These are phyloP conservation scores for Hysterium pulicare DNA, from an alignment of 2,329 filamentous ascomycete species.

Conservation along the genomic window DNA sequence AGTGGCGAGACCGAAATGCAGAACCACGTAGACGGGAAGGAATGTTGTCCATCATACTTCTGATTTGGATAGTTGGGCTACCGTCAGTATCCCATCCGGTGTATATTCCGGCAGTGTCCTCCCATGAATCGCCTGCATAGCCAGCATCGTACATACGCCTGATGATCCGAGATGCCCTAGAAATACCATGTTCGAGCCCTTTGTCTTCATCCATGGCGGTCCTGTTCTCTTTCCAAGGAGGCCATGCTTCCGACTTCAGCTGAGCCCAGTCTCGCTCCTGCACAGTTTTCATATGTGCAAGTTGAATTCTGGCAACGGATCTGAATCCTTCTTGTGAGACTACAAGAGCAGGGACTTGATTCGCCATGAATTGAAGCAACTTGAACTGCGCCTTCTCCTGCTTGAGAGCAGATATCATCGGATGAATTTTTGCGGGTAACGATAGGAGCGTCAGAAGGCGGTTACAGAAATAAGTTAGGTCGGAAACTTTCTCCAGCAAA, in stretches of 20 bases:
- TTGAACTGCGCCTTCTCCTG: constrained; percentile 59
- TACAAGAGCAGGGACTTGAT: constrained; percentile 50
- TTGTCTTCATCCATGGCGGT: constrained; percentile 59
- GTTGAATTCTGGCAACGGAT: constrained; percentile 54
- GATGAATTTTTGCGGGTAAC: constrained; percentile 45
- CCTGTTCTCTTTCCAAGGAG: constrained; percentile 62
- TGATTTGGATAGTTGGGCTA: constrained; percentile 61
- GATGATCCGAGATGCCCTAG: constrained; percentile 55
- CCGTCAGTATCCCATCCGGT: constrained; percentile 62
- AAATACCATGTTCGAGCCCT: constrained; percentile 54
- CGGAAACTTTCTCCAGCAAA: constrained; percentile 8
- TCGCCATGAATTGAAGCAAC: constrained; percentile 56
- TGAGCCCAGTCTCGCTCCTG: constrained; percentile 57
- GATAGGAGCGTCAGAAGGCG: constrained; percentile 48
- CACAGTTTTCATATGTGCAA: constrained; percentile 55
- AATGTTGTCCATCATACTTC: constrained; percentile 39
- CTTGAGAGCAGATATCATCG: constrained; percentile 46
- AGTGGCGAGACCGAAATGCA: neutral
- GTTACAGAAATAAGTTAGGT: constrained; percentile 47
- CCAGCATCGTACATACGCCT: constrained; percentile 58
- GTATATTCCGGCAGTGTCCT: constrained; percentile 52
- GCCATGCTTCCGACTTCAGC: constrained; percentile 60
- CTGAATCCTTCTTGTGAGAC: constrained; percentile 59
- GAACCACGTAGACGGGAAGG: constrained; percentile 2
- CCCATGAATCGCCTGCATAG: constrained; percentile 51